Evolutionary conservation across 257 asterid species (phyloP).

Genomic region (Haberlea rhodopensis): DNA sequence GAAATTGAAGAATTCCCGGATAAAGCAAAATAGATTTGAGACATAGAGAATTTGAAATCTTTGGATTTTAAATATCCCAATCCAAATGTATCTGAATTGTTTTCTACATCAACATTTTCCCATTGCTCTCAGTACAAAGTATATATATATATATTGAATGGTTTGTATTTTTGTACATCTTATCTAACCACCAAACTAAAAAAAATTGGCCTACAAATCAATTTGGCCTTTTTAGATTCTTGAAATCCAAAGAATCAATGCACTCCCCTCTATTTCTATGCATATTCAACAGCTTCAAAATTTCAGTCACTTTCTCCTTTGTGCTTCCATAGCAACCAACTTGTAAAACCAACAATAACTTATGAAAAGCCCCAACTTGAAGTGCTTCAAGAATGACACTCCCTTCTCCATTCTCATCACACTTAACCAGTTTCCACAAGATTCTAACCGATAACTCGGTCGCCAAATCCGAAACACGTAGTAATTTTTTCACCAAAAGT

Average conservation of each 20-base stretch:
- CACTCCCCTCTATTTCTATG: conserved; percentile 35
- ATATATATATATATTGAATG: no score
- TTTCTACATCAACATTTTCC: no score
- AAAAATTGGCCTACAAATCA: conserved; percentile 5
- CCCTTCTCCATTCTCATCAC: not conserved
- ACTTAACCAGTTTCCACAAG: conserved; percentile 32
- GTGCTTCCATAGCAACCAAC: conserved; percentile 39
- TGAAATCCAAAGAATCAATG: conserved; percentile 36
- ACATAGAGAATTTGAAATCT: no score
- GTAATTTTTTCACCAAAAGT: conserved; percentile 38
- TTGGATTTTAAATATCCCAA: no score
- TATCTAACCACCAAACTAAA: no score
- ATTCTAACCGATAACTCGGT: conserved; percentile 42
- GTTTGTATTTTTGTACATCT: no score
- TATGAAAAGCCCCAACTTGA: conserved; percentile 44
- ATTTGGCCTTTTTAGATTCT: conserved; percentile 30
- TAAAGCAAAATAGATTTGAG: no score
- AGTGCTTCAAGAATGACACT: conserved; percentile 29
- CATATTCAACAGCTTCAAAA: conserved; percentile 40
- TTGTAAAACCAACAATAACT: conserved; percentile 41
- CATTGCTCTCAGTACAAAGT: no score
- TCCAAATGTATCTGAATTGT: no score
- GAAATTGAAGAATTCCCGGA: no score
- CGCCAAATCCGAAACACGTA: conserved; percentile 38
- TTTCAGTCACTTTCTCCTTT: conserved; percentile 36